A percentile compares a stretch with the other conserved stretches of the same genome.
These are phyloP conservation scores for Fusarium protoensiforme DNA, from an alignment of 2,329 filamentous ascomycete species.

Conservation along the genomic window DNA sequence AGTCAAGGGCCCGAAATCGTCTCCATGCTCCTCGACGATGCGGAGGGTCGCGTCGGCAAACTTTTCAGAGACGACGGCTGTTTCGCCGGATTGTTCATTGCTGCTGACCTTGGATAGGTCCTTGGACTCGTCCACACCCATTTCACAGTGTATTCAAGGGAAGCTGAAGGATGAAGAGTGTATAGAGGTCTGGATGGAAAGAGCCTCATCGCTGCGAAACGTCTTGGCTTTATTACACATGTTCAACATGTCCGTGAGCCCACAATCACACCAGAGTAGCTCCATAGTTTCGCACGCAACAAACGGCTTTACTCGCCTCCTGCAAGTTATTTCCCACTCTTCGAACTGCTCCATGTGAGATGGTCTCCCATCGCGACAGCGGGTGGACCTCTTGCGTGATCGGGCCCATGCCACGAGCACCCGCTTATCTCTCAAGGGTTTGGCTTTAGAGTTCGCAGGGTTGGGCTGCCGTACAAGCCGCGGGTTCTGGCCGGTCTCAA, in stretches of 20 bases:
- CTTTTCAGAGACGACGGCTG: slow-evolving; percentile 25
- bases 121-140: neutral
- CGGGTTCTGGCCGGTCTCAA: neutral
- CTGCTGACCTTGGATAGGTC: slow-evolving; percentile 11
- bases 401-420: neutral
- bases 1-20: slow-evolving; percentile 44
- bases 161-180: neutral
- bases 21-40: slow-evolving; percentile 48
- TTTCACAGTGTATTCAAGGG: neutral
- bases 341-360: neutral
- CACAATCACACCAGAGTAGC: slow-evolving; percentile 3
- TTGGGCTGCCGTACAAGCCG: neutral
- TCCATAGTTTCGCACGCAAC: neutral
- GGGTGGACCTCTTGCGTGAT: slow-evolving; percentile 32
- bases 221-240: neutral
- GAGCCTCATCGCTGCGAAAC: neutral
- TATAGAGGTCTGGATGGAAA: neutral
- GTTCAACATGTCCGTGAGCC: neutral
- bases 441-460: neutral
- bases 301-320: neutral
- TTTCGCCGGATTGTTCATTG: slow-evolving; percentile 1
- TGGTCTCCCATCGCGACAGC: slow-evolving; percentile 14
- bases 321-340: neutral
- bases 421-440: neutral
- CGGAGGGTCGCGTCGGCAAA: slow-evolving; percentile 50